Conservation (phyloP, 108 stramenopile genomes). For the Cylindrotheca closterium region DNA sequence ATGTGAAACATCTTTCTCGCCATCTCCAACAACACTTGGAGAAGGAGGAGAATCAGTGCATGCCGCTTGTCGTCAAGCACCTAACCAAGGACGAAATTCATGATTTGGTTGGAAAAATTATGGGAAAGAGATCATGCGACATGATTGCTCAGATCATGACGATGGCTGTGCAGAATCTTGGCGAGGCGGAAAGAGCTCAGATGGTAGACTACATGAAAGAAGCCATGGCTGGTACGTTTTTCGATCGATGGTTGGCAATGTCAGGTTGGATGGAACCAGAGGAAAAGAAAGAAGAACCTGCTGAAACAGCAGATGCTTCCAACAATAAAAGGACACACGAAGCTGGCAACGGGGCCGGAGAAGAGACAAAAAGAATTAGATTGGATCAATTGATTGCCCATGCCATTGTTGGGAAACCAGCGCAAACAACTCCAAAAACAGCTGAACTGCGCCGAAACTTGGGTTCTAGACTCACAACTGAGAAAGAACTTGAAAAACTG, state of each 20-base stretch:
- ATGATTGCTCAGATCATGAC: slow-evolving; percentile 87
- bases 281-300: too few species aligned
- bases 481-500: slow-evolving; percentile 76
- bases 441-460: neutral
- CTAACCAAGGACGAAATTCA: slow-evolving; percentile 80
- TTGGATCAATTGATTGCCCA: too few species aligned
- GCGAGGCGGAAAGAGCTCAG: slow-evolving; percentile 66
- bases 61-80: slow-evolving; percentile 84
- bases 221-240: slow-evolving; percentile 89
- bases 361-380: neutral
- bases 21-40: slow-evolving; percentile 83
- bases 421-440: too few species aligned
- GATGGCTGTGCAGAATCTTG: slow-evolving; percentile 90
- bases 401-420: too few species aligned
- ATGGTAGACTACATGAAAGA: slow-evolving; percentile 91
- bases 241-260: slow-evolving; percentile 87
- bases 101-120: slow-evolving; percentile 86
- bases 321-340: too few species aligned
- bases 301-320: too few species aligned
- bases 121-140: slow-evolving; percentile 83
- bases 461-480: slow-evolving; percentile 63
- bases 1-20: slow-evolving; percentile 45
- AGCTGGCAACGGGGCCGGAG: too few species aligned
- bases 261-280: slow-evolving; percentile 74
- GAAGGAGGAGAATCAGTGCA: slow-evolving; percentile 87